These are phyloP conservation scores for Aureobasidium sp. DNA, from an alignment of 2,329 filamentous ascomycete species.

Conservation along the genomic window DNA sequence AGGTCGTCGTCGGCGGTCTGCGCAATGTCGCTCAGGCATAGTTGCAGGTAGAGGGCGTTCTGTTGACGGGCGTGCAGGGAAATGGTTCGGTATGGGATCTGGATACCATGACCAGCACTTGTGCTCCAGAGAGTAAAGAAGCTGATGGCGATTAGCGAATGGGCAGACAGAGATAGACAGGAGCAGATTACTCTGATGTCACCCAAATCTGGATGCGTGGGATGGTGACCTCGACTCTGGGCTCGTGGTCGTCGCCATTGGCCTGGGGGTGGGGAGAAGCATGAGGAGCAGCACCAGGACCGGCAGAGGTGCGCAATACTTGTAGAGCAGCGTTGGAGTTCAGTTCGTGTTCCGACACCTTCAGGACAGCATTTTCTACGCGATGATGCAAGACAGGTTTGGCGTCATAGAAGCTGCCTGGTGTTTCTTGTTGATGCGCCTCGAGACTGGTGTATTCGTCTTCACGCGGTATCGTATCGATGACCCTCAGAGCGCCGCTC, in stretches of 20 bases:
- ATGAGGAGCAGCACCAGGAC: conserved; percentile 23
- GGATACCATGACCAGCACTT: conserved; percentile 49
- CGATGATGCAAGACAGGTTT: conserved; percentile 65
- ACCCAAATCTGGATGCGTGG: conserved; percentile 40
- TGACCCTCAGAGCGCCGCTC: conserved; percentile 29
- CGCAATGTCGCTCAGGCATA: conserved; percentile 51
- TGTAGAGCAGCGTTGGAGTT: conserved; percentile 38
- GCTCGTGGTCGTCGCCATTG: conserved; percentile 15
- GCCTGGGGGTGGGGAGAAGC: conserved; percentile 15
- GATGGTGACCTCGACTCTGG: conserved; percentile 21
- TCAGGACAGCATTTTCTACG: conserved; percentile 47
- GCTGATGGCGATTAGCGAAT: conserved; percentile 23
- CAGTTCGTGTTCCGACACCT: conserved; percentile 47
- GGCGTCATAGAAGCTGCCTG: conserved; percentile 59
- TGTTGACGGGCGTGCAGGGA: conserved; percentile 67
- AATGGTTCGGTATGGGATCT: conserved; percentile 66
- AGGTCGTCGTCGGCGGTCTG: conserved; percentile 54
- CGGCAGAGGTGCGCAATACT: conserved; percentile 35
- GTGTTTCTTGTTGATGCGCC: conserved; percentile 65
- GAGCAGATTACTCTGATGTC: conserved; percentile 32
- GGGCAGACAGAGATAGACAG: background rate
- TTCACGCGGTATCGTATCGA: conserved; percentile 47
- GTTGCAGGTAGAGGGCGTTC: conserved; percentile 55
- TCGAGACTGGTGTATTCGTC: conserved; percentile 55
- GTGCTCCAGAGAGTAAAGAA: conserved; percentile 57